Base-by-base conservation (phyloP, 768 basidiomycete genomes). In the Hemileccinum rubropunctum region DNA sequence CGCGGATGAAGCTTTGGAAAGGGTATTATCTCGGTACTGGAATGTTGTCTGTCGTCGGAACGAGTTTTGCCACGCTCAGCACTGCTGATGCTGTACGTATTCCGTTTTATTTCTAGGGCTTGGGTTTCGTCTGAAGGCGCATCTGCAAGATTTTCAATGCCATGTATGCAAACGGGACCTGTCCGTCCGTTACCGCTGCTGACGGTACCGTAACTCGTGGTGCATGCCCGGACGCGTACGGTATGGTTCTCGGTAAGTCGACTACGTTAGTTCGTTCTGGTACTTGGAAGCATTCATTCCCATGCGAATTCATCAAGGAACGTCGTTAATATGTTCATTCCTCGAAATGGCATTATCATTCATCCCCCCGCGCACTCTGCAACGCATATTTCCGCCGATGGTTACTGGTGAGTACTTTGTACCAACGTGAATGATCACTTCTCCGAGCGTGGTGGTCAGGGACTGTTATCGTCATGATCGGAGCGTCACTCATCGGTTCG, bases 281-380 rank as follows among this genome's bases (percentile, higher is more conserved):
- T 26, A 33, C n/a, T n/a, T n/a, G n/a, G 13, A 30, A 10, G 36
- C 35, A 38, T 17, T 18, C 5, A 42, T 13, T 2, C 21, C 27
- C 13, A 18, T n/a, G 5, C 45, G 14, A 12, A 3, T 30, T 20
- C 2, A 13, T 56, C 8, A 55, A 84, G 87, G 88, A 11, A 89
- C 90, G 0, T 84, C 86, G 0, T 71, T 90, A 18, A 78, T 91
- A 52, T 90, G 88, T 58, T 80, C 86, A 1, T 82, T 92, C 69
- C 76, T 90, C 37, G 86, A 91, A 66, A 90, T 92, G n/a, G 75
- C 76, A 52, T 68, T 92, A 60, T 82, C 86, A 0, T 91, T 92
- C 64, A 74, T 86, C n/a, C 82, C 86, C 0, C 74, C 83, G 1
- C 76, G 79, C 13, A 71, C 74, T 3, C 69, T 89, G 20, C 78